Evolutionary conservation across 2,329 filamentous ascomycete species (phyloP).

Genomic region (Arthroderma sp.): DNA sequence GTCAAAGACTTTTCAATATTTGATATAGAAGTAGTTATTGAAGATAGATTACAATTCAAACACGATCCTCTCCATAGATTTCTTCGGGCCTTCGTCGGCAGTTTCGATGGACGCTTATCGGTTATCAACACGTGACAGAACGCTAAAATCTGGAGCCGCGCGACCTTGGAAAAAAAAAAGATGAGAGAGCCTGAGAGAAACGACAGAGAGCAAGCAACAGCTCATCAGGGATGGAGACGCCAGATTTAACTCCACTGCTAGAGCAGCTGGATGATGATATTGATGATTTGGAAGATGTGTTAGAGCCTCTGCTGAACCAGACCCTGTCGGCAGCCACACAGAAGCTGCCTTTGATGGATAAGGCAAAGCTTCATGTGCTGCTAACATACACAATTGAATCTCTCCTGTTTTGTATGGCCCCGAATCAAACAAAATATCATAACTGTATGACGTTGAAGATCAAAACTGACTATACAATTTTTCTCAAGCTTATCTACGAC

Average conservation of each 20-base stretch:
- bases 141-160: no score
- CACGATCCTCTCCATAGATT: no score
- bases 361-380: slow-evolving; percentile 84
- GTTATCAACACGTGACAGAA: no score
- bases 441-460: no score
- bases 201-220: neutral
- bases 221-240: slow-evolving; percentile 35
- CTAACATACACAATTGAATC: slow-evolving; percentile 83
- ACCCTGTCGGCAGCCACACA: slow-evolving; percentile 54
- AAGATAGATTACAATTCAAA: no score
- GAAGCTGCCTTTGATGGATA: slow-evolving; percentile 82
- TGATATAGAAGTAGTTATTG: no score
- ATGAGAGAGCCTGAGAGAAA: no score
- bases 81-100: no score
- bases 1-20: no score
- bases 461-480: neutral
- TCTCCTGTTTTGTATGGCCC: slow-evolving; percentile 60
- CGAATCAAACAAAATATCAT: no score
- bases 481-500: slow-evolving; percentile 53
- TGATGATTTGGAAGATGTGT: slow-evolving; percentile 59
- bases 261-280: slow-evolving; percentile 65
- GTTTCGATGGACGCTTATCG: no score
- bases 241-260: slow-evolving; percentile 53
- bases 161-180: no score
- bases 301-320: slow-evolving; percentile 58